Conservation (phyloP, 371 early-diverging fungal species). For the Antonospora locustae region DNA sequence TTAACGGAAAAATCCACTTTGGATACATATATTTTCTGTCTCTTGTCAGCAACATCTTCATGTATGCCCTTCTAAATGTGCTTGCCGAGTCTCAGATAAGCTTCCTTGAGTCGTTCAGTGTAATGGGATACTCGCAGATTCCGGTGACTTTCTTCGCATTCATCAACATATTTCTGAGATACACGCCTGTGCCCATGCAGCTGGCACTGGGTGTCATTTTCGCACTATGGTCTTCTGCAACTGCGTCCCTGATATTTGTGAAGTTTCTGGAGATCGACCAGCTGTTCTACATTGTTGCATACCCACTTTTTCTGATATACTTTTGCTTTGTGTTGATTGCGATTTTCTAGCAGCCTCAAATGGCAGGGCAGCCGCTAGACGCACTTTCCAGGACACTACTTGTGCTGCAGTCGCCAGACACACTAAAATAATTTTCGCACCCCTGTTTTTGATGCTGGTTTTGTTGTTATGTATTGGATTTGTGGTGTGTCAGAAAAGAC, state of each 20-base stretch:
- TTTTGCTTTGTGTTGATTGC: slow-evolving; percentile 47
- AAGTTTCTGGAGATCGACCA: slow-evolving; percentile 32
- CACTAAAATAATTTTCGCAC: no score
- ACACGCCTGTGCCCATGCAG: slow-evolving; percentile 4
- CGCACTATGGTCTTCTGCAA: slow-evolving; percentile 39
- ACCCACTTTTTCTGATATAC: slow-evolving; percentile 52
- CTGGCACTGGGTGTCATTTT: slow-evolving; percentile 22
- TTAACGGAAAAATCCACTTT: slow-evolving; percentile 51
- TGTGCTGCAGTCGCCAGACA: no score
- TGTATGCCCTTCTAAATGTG: slow-evolving; percentile 42
- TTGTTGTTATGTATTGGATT: no score
- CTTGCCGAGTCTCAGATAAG: slow-evolving; percentile 8
- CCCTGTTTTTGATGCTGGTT: no score
- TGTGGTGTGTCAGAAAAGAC: no score
- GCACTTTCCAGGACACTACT: no score
- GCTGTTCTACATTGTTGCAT: slow-evolving; percentile 41
- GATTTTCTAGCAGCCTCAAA: no score
- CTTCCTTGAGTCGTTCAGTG: slow-evolving; percentile 27
- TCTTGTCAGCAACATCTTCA: slow-evolving; percentile 29
- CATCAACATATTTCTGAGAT: slow-evolving; percentile 19
- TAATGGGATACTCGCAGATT: slow-evolving; percentile 52
- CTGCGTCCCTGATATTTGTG: slow-evolving; percentile 29
- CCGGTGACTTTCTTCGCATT: slow-evolving; percentile 46
- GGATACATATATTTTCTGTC: slow-evolving; percentile 53
- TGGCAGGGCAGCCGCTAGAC: no score